Evolutionary conservation across 495 filamentous ascomycete species (phyloP), one percentile per base, ranked within the genome.

Genomic region (Corynascus novoguineensis): DNA sequence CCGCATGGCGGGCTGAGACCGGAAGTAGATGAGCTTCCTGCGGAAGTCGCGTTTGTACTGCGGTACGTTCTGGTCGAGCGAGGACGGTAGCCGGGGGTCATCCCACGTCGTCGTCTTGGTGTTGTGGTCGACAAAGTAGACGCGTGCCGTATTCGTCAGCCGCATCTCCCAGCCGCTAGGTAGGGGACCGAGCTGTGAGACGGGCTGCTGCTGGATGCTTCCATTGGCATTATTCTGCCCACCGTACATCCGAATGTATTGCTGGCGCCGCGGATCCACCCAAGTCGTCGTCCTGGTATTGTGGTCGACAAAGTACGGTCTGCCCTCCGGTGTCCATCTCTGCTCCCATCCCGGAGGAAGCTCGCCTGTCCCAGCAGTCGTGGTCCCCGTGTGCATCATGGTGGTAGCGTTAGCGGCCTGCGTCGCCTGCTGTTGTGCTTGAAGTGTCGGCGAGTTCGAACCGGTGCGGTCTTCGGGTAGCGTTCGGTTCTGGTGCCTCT

Each of bases 51-150:
- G 89, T 83, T 98, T 98, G 77, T 98, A 98, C 73, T 98, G 93
- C 19, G 93, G 93, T 24, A 98, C 93, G 59, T 96, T 96, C 78
- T 98, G 93, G 67, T 98, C 93, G 57, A 98, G 76, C 3, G 95
- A 97, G 9, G 92, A 97, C 45, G 93, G 93, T 59, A 98, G 75
- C 55, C 93, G 84, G 21, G 93, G 93, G 65, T 98, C 93, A 65
- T 98, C 93, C 93, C 93, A 98, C n/a, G 93, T 98, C 12, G 93
- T 98, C 0, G 93, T 98, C 78, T 98, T 98, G 57, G 93, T 98
- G 69, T 98, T 98, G 77, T 98, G 93, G 66, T 98, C 93, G 32
- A 98, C 93, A 68, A 98, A 98, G 72, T 98, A 98, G 22, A 98
- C 93, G 44, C 93, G 83, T 12, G 93, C 93, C 7, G 93, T 98